A percentile compares a stretch with the other conserved stretches of the same genome.
These are phyloP conservation scores for Vairimorpha necatrix DNA, from an alignment of 371 early-diverging fungal genomes.

Conservation along the genomic window DNA sequence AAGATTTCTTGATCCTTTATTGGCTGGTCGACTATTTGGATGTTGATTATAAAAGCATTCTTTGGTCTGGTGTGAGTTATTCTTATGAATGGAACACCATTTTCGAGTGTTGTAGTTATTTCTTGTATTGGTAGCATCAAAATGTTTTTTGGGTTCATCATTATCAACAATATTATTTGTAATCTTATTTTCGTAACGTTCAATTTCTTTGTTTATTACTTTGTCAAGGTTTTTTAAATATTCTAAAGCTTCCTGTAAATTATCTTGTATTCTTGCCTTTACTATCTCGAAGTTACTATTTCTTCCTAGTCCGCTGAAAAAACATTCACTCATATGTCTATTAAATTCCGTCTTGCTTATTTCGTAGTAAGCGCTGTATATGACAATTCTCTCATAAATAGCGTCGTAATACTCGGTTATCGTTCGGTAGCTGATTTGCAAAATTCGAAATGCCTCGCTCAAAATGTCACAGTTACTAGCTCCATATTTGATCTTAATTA, in stretches of 20 bases:
- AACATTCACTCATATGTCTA: neutral
- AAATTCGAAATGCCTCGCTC: too few relatives aligned
- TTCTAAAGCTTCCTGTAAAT: neutral
- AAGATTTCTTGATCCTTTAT: neutral
- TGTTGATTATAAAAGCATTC: neutral
- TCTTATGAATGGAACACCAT: neutral
- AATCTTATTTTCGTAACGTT: neutral
- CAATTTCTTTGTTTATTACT: neutral
- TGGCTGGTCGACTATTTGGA: neutral
- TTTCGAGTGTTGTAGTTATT: neutral
- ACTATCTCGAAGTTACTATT: too few relatives aligned
- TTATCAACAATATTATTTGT: neutral
- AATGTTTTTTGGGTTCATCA: neutral
- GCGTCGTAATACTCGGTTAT: too few relatives aligned
- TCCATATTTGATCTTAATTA: too few relatives aligned
- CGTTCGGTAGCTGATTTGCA: too few relatives aligned
- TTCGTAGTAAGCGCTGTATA: neutral
- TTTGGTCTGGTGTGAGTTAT: neutral
- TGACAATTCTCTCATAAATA: too few relatives aligned
- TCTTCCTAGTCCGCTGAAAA: too few relatives aligned
- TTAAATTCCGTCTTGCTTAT: neutral
- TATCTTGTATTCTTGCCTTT: neutral
- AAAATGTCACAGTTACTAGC: too few relatives aligned
- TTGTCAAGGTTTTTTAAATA: neutral
- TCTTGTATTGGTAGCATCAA: too few relatives aligned